Base-by-base conservation (phyloP, 805 yeast genomes). In the Tetrapisispora nanseiensis region DNA sequence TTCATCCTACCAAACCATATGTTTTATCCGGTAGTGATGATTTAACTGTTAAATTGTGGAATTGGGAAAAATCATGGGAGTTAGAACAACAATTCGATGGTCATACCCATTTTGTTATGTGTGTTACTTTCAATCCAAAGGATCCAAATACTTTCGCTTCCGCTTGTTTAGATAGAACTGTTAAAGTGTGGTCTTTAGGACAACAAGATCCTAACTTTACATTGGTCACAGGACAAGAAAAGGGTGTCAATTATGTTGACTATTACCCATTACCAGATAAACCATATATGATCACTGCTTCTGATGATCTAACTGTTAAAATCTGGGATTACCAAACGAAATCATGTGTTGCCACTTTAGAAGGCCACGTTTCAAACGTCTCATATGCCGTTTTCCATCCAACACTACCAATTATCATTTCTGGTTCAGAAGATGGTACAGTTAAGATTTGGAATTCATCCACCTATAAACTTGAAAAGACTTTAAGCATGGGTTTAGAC, bases 261-360 rank as follows among this genome's bases (percentile, higher is more conserved):
- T 92, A 90, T 66, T 92, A 92, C 62, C 98, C 97, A 23, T 87
- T 86, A 52, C 83, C 95, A 45, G 99, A 92, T 68, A 92, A 92
- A 67, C 99, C 99, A 39, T 92, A 92, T 61, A 69, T 92, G 52
- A 80, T 89, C 50, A 89, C 97, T 2, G 71, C 95, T 4, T 82
- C 95, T 16, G 97, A 89, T 67, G 97, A 90, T 66, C 75, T 80
- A 50, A 80, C 95, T 2, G 78, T 87, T 50, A 84, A 84, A 56
- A 72, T 89, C 40, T 90, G 96, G 95, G 97, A 89, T 66, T 92
- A 92, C 59, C 99, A 92, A 72, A 86, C 97, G 33, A 92, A 92
- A 69, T 78, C 95, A 6, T 82, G 92, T 60, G 95, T 92, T 38
- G 96, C 97, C 10, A 82, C 95, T 22, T 71, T 92, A 53, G 94